Conservation (phyloP, 2,329 filamentous ascomycete species). For the Pseudogymnoascus sp. region DNA sequence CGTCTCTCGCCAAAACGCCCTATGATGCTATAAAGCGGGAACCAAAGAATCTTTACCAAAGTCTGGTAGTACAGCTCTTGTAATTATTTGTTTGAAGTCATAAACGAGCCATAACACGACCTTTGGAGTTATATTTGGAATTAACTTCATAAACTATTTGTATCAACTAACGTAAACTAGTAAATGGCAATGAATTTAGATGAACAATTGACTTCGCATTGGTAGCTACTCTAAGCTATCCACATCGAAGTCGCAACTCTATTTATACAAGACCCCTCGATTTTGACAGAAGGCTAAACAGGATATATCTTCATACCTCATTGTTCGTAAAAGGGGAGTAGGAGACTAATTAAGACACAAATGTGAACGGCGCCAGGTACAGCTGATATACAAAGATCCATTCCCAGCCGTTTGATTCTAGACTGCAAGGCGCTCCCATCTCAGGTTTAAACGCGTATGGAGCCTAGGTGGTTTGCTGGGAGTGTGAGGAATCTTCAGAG, state of each 20-base stretch:
- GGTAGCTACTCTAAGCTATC: conserved; percentile 1
- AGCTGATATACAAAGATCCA: conserved; percentile 23
- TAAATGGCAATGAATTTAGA: neutral
- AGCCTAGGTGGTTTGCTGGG: neutral
- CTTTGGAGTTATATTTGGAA: neutral
- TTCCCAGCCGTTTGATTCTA: neutral
- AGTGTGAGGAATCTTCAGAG: conserved; percentile 1
- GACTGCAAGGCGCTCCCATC: neutral
- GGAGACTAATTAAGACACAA: conserved; percentile 15
- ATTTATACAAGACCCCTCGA: conserved; percentile 7
- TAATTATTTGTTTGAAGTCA: neutral
- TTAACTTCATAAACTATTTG: neutral
- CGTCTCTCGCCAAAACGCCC: neutral
- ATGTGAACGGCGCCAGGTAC: conserved; percentile 13
- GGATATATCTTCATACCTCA: conserved; percentile 7
- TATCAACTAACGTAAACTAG: neutral
- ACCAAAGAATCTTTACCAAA: conserved; percentile 3
- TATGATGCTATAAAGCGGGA: conserved; percentile 8
- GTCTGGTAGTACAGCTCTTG: neutral
- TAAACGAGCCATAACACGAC: neutral
- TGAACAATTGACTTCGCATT: neutral
- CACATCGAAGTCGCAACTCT: conserved; percentile 6
- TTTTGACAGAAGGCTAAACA: conserved; percentile 7
- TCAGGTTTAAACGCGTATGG: neutral
- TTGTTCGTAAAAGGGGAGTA: conserved; percentile 13